phyloP scores from a whole-genome alignment of 345 rosid genomes.

The Adansonia digitata region DNA sequence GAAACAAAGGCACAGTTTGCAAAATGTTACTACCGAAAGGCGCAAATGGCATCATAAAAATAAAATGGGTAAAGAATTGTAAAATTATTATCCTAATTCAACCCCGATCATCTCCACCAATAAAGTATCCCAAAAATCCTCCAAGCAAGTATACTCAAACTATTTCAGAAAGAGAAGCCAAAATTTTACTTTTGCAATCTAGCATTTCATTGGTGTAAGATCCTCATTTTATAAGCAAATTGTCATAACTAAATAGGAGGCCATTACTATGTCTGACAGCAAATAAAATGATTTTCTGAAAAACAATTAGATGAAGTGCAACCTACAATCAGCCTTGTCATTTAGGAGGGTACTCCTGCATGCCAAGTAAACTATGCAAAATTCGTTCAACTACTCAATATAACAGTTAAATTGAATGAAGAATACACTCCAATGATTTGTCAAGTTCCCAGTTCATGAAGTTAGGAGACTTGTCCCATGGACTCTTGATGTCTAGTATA shows the following conservation, averaged over 20 bases:
- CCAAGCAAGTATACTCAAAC: background rate
- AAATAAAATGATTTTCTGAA: background rate
- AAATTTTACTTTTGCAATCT: background rate
- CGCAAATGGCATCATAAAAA: background rate
- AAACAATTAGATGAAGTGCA: background rate
- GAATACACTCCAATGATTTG: background rate
- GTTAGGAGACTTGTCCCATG: background rate
- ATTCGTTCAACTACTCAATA: background rate
- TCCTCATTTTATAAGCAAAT: background rate
- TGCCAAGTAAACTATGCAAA: background rate
- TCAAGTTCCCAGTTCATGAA: background rate
- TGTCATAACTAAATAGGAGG: background rate
- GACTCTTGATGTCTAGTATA: background rate
- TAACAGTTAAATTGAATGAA: background rate
- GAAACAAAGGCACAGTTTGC: constrained; percentile 16
- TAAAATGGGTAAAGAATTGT: background rate
- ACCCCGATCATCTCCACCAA: background rate
- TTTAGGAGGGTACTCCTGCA: background rate
- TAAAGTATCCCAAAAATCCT: background rate
- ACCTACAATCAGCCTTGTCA: background rate
- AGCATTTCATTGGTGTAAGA: background rate
- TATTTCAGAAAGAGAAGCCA: background rate
- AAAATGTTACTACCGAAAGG: constrained; percentile 2
- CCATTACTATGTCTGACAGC: background rate
- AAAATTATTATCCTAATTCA: background rate